Evolutionary conservation across 805 yeast species (phyloP), one percentile per base, ranked within the genome.

Genomic region (Diddensiella caesifluorescens): DNA sequence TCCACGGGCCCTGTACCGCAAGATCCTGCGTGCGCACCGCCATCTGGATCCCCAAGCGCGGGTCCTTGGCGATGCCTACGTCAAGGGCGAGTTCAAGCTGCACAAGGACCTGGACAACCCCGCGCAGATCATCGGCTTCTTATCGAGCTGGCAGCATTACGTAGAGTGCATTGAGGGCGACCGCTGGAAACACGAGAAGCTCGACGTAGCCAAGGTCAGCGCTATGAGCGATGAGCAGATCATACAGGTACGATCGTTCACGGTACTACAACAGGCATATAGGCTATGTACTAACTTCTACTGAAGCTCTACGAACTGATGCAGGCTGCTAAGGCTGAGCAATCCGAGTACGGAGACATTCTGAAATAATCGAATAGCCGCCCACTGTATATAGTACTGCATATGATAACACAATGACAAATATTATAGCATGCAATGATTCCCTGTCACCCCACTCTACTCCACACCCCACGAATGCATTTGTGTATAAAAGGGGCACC

Each of bases 141-240:
- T 92, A 47, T 78, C 95, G 1, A 81, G 86, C 46, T 92, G 99
- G 99, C 98, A 92, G 38, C 60, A 63, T 43, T 68, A 68, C 40
- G 54, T 59, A 9, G 68, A 64, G 50, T 50, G 55, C 22, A 52
- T 58, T 47, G 56, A 49, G 43, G 69, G 73, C 27, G 83, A 76
- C 9, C 67, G 69, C 36, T 83, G 90, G 92, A 63, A 68, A 53
- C 76, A 73, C 38, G 80, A 77, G 33, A 67, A 71, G 48, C 65
- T 92, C 57, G 79, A 80, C 16, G 67, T 75, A 48, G 70, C 69
- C 25, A 80, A 81, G 41, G 67, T 92, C 48, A 84, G 80, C 38
- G 85, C 84, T 60, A 77, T 92, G 89, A 77, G 83, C 20, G 90
- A 92, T 5, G 96, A 92, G 52, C 97, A 92, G 65, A 71, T 88